These are phyloP conservation scores for Setaria italica DNA, from an alignment of 202 grass and related monocot genomes.

Conservation along the genomic window DNA sequence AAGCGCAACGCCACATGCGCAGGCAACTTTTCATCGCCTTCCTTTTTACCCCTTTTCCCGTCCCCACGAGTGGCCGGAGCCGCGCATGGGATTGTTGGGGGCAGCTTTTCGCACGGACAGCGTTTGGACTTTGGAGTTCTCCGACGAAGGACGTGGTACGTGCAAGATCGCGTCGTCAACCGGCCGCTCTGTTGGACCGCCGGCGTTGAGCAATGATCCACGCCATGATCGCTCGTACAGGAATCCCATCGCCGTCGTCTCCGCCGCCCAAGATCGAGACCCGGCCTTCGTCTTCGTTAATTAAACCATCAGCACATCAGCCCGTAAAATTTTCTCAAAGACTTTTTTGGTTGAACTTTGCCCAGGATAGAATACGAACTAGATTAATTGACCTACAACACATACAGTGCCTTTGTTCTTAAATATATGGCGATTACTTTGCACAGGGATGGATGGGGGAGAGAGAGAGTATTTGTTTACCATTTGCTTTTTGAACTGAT, in stretches of 20 bases:
- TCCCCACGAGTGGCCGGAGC: neutral
- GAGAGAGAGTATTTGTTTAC: neutral
- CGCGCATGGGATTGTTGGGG: neutral
- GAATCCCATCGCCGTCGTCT: neutral
- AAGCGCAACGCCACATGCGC: slow-evolving; percentile 46
- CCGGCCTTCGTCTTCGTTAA: neutral
- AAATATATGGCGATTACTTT: too few species aligned
- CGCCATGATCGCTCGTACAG: neutral
- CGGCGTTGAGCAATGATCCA: neutral
- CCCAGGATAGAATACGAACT: neutral
- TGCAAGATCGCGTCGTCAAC: neutral
- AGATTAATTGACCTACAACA: too few species aligned
- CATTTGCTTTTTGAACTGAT: neutral
- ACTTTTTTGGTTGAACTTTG: neutral
- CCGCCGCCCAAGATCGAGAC: neutral
- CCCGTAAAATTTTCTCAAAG: neutral
- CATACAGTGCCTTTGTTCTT: too few species aligned
- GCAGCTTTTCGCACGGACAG: neutral
- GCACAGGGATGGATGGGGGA: too few species aligned
- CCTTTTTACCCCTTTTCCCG: neutral
- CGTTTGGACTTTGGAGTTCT: neutral
- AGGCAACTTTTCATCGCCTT: slow-evolving; percentile 19
- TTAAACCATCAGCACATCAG: neutral
- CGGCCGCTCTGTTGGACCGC: neutral
- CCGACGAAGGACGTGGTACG: neutral